Evolutionary conservation across 1,284 basidiomycete genomes (phyloP).

Genomic region (Ceratobasidium sp.): DNA sequence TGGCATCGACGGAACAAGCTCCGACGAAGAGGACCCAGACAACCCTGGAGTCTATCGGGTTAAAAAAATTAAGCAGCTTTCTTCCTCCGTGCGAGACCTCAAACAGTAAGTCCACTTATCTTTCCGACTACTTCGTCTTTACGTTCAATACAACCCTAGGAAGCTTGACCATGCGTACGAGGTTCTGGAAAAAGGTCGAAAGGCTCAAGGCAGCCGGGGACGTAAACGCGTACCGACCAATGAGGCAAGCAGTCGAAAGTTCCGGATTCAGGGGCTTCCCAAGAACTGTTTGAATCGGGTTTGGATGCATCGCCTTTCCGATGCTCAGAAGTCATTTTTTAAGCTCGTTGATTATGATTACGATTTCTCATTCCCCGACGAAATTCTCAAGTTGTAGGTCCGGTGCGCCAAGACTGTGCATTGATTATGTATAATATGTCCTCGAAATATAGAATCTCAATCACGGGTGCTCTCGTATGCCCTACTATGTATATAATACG

Average conservation of each 20-base stretch:
- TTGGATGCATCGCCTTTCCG: neutral
- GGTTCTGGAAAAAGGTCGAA: neutral
- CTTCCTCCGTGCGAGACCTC: neutral
- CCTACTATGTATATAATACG: too few relatives aligned
- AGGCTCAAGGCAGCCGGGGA: neutral
- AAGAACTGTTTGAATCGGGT: neutral
- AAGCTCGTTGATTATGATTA: neutral
- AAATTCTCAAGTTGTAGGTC: neutral
- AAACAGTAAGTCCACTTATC: neutral
- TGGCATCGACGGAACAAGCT: conserved; percentile 9
- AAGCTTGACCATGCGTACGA: neutral
- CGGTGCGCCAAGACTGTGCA: too few relatives aligned
- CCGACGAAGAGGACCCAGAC: conserved; percentile 3
- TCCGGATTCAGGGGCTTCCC: neutral
- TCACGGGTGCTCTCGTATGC: too few relatives aligned
- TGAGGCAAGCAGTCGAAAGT: neutral
- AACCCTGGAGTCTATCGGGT: neutral
- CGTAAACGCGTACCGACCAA: neutral
- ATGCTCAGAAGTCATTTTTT: neutral
- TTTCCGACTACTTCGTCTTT: neutral
- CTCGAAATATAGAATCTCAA: too few relatives aligned
- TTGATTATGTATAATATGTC: too few relatives aligned
- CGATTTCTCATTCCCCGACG: neutral
- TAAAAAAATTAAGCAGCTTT: neutral
- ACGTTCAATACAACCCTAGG: neutral